These are phyloP conservation scores for Rhynchosporium graminicola DNA, from an alignment of 2,329 filamentous ascomycete genomes.

Conservation along the genomic window DNA sequence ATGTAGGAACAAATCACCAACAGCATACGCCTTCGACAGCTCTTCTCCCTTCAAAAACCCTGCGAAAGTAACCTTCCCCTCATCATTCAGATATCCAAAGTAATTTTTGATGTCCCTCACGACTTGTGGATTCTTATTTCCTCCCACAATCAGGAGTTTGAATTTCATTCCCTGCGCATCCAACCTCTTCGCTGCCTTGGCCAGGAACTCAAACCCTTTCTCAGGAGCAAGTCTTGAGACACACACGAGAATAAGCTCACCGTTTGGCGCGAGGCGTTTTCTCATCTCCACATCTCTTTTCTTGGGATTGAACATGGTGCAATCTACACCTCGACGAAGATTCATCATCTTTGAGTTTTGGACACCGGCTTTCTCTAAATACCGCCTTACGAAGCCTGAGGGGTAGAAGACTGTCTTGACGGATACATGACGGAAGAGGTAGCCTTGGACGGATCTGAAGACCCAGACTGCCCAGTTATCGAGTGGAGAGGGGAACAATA, in stretches of 20 bases:
- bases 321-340: conserved; percentile 66
- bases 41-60: conserved; percentile 63
- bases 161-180: conserved; percentile 57
- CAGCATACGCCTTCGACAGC: conserved; percentile 67
- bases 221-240: conserved; percentile 69
- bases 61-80: conserved; percentile 63
- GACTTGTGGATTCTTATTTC: conserved; percentile 64
- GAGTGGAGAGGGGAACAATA: conserved; percentile 66
- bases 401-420: conserved; percentile 71
- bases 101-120: conserved; percentile 61
- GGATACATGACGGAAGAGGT: conserved; percentile 61
- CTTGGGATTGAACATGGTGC: conserved; percentile 58
- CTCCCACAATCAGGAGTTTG: conserved; percentile 67
- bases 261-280: conserved; percentile 56
- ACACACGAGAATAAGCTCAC: conserved; percentile 65
- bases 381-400: conserved; percentile 61
- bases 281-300: conserved; percentile 55
- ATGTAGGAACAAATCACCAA: conserved; percentile 69
- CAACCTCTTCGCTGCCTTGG: conserved; percentile 55
- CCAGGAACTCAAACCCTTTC: conserved; percentile 70
- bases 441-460: conserved; percentile 64
- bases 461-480: conserved; percentile 62
- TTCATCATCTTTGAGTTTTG: conserved; percentile 58
- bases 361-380: conserved; percentile 59
- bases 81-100: conserved; percentile 52